Percentiles rank a stretch among this genome's conserved stretches.
Evolutionary conservation across 495 filamentous ascomycete genomes (phyloP).

Genomic region (Aspergillus wentii): DNA sequence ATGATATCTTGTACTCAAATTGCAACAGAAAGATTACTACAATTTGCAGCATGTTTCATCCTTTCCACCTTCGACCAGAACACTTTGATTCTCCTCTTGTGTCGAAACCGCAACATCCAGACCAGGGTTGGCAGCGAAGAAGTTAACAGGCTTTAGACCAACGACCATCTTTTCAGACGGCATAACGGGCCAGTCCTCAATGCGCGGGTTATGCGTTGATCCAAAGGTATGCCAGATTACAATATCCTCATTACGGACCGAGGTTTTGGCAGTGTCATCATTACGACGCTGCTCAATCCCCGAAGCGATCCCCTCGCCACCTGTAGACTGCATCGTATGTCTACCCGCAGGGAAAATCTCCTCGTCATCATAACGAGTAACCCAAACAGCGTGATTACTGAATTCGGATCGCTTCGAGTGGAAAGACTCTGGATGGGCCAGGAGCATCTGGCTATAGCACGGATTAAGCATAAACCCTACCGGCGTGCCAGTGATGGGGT

Average conservation of each 20-base stretch:
- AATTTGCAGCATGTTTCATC: not conserved
- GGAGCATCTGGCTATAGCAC: constrained; percentile 69
- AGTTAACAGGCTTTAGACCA: constrained; percentile 65
- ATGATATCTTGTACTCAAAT: too few species aligned
- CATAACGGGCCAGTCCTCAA: constrained; percentile 68
- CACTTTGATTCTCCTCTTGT: constrained; percentile 26
- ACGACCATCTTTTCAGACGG: constrained; percentile 34
- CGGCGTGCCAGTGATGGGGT: constrained; percentile 66
- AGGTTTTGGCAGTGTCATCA: constrained; percentile 17
- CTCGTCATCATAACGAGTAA: constrained; percentile 68
- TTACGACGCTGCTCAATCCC: constrained; percentile 10
- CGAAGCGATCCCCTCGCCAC: constrained; percentile 39
- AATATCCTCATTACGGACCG: constrained; percentile 45
- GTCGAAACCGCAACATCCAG: constrained; percentile 28
- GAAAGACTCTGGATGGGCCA: constrained; percentile 64
- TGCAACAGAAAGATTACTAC: too few species aligned
- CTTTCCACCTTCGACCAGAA: too few species aligned
- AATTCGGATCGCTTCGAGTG: constrained; percentile 76
- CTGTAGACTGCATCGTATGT: constrained; percentile 78
- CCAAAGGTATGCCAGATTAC: constrained; percentile 53
- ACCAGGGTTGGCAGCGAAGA: constrained; percentile 67
- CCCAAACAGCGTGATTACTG: constrained; percentile 70
- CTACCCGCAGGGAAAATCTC: constrained; percentile 76
- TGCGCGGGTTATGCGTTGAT: constrained; percentile 53
- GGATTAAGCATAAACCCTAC: constrained; percentile 76